Evolutionary conservation across 345 rosid genomes (phyloP).

Genomic region (Microthlaspi erraticum): DNA sequence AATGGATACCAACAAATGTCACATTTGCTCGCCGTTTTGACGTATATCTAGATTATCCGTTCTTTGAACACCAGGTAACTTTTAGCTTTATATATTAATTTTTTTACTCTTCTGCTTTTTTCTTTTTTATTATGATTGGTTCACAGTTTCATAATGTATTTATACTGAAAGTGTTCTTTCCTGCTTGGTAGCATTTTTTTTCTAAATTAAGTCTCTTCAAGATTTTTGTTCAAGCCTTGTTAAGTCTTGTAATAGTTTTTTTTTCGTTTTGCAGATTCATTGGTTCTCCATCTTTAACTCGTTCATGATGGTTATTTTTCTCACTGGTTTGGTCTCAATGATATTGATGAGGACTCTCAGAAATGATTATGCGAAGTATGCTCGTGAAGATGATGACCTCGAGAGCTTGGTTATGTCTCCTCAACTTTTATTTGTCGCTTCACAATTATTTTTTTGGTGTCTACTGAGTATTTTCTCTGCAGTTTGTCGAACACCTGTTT

Average conservation of each 20-base stretch:
- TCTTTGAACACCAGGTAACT: constrained; percentile 93
- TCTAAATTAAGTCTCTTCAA: constrained; percentile 14
- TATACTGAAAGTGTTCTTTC: neutral
- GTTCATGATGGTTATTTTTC: constrained; percentile 97
- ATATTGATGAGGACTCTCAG: constrained; percentile 95
- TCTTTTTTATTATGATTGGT: constrained; percentile 19
- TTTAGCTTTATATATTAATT: constrained; percentile 21
- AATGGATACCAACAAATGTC: constrained; percentile 71
- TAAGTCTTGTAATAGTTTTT: constrained; percentile 22
- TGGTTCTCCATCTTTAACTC: constrained; percentile 98
- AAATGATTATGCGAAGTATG: constrained; percentile 95
- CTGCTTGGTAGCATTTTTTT: constrained; percentile 9
- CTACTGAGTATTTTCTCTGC: constrained; percentile 17
- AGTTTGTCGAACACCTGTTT: constrained; percentile 15
- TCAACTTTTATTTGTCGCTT: constrained; percentile 28
- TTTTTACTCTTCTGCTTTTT: neutral
- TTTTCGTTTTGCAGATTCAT: constrained; percentile 67
- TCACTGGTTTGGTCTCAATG: constrained; percentile 97
- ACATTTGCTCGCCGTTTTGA: constrained; percentile 91
- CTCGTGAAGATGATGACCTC: constrained; percentile 94
- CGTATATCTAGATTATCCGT: constrained; percentile 88
- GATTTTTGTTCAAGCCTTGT: constrained; percentile 7
- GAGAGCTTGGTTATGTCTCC: constrained; percentile 76
- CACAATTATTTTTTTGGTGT: constrained; percentile 1
- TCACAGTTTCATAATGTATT: constrained; percentile 18